A percentile compares a stretch with the other conserved stretches of the same genome.
phyloP scores from a whole-genome alignment of 495 filamentous ascomycete genomes.

The Clavariopsis aquatica region DNA sequence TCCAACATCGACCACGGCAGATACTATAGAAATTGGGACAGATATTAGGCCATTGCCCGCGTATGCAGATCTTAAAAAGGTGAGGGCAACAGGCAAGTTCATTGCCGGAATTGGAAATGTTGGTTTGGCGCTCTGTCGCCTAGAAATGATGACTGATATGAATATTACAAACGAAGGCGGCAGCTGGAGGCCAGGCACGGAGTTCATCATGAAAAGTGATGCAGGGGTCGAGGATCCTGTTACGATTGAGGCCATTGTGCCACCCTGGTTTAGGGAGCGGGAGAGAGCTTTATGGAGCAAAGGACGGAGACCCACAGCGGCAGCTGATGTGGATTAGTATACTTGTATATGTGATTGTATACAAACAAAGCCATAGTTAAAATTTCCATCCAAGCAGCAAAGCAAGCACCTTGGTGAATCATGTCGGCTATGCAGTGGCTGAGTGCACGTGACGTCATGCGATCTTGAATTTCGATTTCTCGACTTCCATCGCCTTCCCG shows the following conservation, averaged over 20 bases:
- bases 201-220: constrained; percentile 55
- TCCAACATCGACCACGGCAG: neutral
- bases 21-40: constrained; percentile 1
- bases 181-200: constrained; percentile 53
- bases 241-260: constrained; percentile 82
- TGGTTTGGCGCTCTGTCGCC: constrained; percentile 80
- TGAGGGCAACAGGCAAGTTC: constrained; percentile 75
- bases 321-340: neutral
- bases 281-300: constrained; percentile 32
- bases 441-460: constrained; percentile 28
- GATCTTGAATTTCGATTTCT: neutral
- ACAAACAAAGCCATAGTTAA: neutral
- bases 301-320: neutral
- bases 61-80: constrained; percentile 44
- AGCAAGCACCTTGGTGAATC: too few species aligned
- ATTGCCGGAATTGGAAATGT: constrained; percentile 76
- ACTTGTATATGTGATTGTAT: neutral
- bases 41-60: constrained; percentile 42
- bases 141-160: constrained; percentile 86
- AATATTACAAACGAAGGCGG: constrained; percentile 62
- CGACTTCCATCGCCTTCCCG: neutral
- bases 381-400: too few species aligned
- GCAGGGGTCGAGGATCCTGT: constrained; percentile 44
- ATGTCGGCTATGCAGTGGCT: constrained; percentile 20
- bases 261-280: constrained; percentile 61